A percentile compares a stretch with the other conserved stretches of the same genome.
phyloP scores from a whole-genome alignment of 2,329 filamentous ascomycete species.

The Xylaria sp. region DNA sequence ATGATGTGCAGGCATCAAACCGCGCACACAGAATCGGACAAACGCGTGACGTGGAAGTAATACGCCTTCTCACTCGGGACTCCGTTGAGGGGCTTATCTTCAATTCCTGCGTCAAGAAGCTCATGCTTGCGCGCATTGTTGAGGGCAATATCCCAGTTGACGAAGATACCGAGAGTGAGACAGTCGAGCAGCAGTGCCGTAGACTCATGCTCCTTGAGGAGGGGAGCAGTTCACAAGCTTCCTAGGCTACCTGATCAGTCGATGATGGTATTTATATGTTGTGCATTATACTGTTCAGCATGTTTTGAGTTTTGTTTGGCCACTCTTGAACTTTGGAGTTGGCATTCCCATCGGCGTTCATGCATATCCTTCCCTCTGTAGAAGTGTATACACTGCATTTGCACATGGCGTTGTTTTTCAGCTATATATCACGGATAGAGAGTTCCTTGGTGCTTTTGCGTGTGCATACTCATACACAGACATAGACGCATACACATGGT shows the following conservation, averaged over 20 bases:
- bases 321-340: background rate
- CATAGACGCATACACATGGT: slow-evolving; percentile 2
- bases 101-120: slow-evolving; percentile 89
- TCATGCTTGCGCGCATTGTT: slow-evolving; percentile 75
- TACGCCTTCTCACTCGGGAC: slow-evolving; percentile 80
- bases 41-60: slow-evolving; percentile 88
- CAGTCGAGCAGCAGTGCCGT: slow-evolving; percentile 50
- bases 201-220: slow-evolving; percentile 49
- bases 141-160: slow-evolving; percentile 72
- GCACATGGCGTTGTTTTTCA: slow-evolving; percentile 1
- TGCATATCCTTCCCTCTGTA: background rate
- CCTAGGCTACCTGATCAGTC: slow-evolving; percentile 13
- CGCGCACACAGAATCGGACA: slow-evolving; percentile 95
- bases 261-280: background rate
- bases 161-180: slow-evolving; percentile 50
- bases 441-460: background rate
- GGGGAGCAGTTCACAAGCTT: slow-evolving; percentile 35
- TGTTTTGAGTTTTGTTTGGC: background rate
- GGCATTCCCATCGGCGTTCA: background rate
- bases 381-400: slow-evolving; percentile 7
- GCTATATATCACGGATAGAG: slow-evolving; percentile 22
- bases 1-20: slow-evolving; percentile 98
- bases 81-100: slow-evolving; percentile 96
- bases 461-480: background rate
- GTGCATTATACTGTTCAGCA: no score